Evolutionary conservation across 768 basidiomycete genomes (phyloP), one percentile per base, ranked within the genome.

Genomic region (Paxillus ammoniavirescens): DNA sequence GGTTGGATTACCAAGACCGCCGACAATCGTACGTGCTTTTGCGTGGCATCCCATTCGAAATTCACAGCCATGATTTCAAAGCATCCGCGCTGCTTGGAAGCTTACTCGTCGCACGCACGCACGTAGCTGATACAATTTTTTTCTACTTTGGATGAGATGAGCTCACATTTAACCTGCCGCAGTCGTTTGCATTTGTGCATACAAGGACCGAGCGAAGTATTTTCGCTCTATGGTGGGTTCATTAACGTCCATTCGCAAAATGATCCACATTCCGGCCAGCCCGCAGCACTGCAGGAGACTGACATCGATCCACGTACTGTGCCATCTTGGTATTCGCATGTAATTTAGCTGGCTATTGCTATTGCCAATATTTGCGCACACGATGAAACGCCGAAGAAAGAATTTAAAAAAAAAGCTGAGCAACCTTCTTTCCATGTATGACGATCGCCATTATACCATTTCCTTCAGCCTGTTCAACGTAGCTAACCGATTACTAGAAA

Each of bases 11-110:
- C 43, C 31, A 37, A 45, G 38, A 42, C 23, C 35, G 50, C 42
- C 21, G 3, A 46, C 55, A 45, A 67, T 57, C 9, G 65, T 62
- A 51, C 9, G 65, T 62, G 51, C 54, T 62, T 62, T 64, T 54
- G 42, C 52, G 41, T 38, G 50, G 41, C 47, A 50, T 12, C 26
- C 5, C 45, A 36, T 42, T 41, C 35, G 44, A 41, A 53, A 50
- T 40, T 30, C 51, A n/a, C 43, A 48, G 48, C 45, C 57, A 54
- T 42, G 46, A 43, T 44, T 56, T 40, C 47, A 33, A 50, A 54
- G 30, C 7, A 53, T 47, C 47, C 51, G 53, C 40, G 40, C 42
- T 21, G 38, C 13, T 42, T 54, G 51, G 53, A 62, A 50, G 55
- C 53, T 57, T 43, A 49, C 56, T 54, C 50, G 57, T 42, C 44